Evolutionary conservation across 2,329 filamentous ascomycete genomes (phyloP).

Genomic region (Fusarium chaquense): DNA sequence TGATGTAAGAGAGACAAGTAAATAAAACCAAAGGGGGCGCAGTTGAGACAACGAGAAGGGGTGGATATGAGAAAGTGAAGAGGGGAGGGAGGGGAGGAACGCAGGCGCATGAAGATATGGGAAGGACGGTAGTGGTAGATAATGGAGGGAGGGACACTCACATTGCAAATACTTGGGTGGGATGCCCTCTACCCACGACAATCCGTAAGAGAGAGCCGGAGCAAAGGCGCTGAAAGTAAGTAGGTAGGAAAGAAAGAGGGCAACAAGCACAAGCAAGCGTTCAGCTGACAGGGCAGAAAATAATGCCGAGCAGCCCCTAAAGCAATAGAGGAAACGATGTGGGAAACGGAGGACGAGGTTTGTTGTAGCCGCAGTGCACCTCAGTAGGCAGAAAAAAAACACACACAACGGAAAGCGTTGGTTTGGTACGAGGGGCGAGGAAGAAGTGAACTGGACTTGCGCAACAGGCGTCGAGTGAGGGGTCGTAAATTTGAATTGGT

Average conservation of each 20-base stretch:
- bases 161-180: constrained; percentile 56
- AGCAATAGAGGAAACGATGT: constrained; percentile 34
- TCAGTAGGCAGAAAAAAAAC: constrained; percentile 27
- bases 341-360: constrained; percentile 41
- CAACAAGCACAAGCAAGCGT: constrained; percentile 30
- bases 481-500: constrained; percentile 39
- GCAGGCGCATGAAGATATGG: constrained; percentile 31
- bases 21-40: constrained; percentile 37
- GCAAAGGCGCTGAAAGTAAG: constrained; percentile 53
- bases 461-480: constrained; percentile 44
- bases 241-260: constrained; percentile 28
- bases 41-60: constrained; percentile 33
- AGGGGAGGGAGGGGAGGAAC: constrained; percentile 32
- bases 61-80: constrained; percentile 30
- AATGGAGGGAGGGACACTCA: constrained; percentile 52
- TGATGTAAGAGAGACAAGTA: constrained; percentile 29
- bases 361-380: constrained; percentile 28
- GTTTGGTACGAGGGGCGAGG: constrained; percentile 42
- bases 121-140: constrained; percentile 33
- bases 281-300: constrained; percentile 36
- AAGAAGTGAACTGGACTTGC: constrained; percentile 48
- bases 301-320: constrained; percentile 42
- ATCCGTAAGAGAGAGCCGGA: constrained; percentile 60
- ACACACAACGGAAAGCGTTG: constrained; percentile 39
- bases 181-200: constrained; percentile 61